A percentile compares a stretch with the other conserved stretches of the same genome.
These are phyloP conservation scores for Eucalyptus cladocalyx DNA, from an alignment of 345 rosid species.

Conservation along the genomic window DNA sequence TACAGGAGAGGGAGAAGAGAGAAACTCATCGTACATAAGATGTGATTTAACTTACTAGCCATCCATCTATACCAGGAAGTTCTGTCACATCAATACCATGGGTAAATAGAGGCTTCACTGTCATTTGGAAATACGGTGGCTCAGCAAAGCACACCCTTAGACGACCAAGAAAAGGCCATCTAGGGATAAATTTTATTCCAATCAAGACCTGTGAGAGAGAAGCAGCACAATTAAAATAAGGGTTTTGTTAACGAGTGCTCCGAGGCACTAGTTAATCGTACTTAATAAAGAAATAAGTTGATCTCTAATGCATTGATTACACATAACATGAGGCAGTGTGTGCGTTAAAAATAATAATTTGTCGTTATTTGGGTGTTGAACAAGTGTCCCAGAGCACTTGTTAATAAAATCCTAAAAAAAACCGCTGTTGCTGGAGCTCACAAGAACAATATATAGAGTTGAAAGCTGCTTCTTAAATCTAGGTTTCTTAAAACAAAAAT, in stretches of 20 bases:
- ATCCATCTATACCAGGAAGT: conserved; percentile 94
- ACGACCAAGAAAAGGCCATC: conserved; percentile 93
- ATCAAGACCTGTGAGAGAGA: conserved; percentile 53
- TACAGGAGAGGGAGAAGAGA: not conserved
- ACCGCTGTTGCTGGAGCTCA: not conserved
- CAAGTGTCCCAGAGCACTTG: not conserved
- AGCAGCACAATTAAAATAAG: not conserved
- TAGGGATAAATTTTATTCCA: conserved; percentile 80
- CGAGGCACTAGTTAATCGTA: not conserved
- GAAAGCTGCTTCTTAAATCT: not conserved
- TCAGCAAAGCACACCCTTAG: conserved; percentile 88
- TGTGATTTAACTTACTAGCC: conserved; percentile 65
- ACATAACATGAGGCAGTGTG: not conserved
- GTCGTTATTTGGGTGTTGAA: not conserved
- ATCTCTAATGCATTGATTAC: not conserved
- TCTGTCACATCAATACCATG: conserved; percentile 87
- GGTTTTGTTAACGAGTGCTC: not conserved
- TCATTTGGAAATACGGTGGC: conserved; percentile 98
- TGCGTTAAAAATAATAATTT: not conserved
- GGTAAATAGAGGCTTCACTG: conserved; percentile 68
- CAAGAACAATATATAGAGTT: not conserved
- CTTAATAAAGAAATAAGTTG: not conserved
- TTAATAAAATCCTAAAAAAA: not conserved
- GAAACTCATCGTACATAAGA: not conserved
- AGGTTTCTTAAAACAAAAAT: not conserved